Base-by-base conservation (phyloP, 2,329 filamentous ascomycete species). In the Aspergillus persii region DNA sequence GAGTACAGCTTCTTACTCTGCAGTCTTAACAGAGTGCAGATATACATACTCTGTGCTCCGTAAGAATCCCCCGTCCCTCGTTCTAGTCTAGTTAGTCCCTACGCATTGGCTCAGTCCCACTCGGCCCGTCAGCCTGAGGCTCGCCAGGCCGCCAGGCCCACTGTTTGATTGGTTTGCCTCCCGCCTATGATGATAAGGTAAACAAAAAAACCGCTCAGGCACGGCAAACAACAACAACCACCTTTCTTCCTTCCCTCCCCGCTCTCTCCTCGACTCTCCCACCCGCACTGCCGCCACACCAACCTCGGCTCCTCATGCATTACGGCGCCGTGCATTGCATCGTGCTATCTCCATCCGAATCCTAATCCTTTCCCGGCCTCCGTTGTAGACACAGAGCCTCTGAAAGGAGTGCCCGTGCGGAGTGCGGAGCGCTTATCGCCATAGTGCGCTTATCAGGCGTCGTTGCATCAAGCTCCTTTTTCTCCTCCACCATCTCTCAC, bases 371-470 rank as follows among this genome's bases (percentile, higher is more conserved):
- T 31, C 5, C 30, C 30, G 30, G 30, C 30, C 8, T 31, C 30
- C 8, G 8, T 31, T 31, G 30, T 31, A 31, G 30, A 6, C 8
- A 1, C 6, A 31, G 30, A 44, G 39, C 18, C 18, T 23, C 18
- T 1, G 18, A 2, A 23, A 23, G 18, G 18, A 23, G 18, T 9
- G 18, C 9, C 44, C 23, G 31, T 51, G 54, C 36, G 54, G 47
- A 56, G 54, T 57, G 41, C 27, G n/a, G 44, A 58, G 58, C 59
- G 63, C 61, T 66, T 66, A 66, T 66, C 64, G 64, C 59, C 61
- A 59, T 55, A 63, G 56, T 58, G 62, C 62, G 61, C 63, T 66
- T 66, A 66, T 66, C 64, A 60, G 55, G 26, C 18, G 39, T 56
- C 30, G 31, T 58, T 55, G 53, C 53, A 36, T 49, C 53, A 55